phyloP scores from a whole-genome alignment of 1,284 basidiomycete species.

The Cutaneotrichosporon arboriforme region DNA sequence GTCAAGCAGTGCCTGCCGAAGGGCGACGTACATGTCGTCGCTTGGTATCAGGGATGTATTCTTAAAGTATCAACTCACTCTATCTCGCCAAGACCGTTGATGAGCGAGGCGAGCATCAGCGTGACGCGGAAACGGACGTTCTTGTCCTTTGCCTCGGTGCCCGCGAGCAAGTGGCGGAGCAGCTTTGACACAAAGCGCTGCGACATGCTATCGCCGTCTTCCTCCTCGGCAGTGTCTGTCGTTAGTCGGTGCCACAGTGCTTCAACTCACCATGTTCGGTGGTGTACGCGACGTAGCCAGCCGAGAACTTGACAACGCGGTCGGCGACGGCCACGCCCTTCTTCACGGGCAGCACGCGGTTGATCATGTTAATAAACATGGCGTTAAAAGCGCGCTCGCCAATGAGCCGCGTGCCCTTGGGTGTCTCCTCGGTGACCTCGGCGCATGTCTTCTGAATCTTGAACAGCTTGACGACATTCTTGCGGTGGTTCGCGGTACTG shows the following conservation, averaged over 20 bases:
- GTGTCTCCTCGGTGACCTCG: conserved; percentile 55
- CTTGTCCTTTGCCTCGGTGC: conserved; percentile 87
- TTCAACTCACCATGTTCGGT: conserved; percentile 64
- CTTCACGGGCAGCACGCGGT: conserved; percentile 69
- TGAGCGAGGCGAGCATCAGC: conserved; percentile 72
- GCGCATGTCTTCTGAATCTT: conserved; percentile 71
- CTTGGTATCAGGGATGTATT: conserved; percentile 48
- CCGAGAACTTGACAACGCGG: conserved; percentile 76
- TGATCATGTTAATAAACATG: conserved; percentile 64
- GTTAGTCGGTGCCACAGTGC: conserved; percentile 18
- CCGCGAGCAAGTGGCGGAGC: conserved; percentile 71
- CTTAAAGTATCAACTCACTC: conserved; percentile 56
- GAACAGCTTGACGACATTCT: conserved; percentile 81
- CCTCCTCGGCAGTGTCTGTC: conserved; percentile 52
- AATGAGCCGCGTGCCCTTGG: conserved; percentile 56
- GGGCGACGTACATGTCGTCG: conserved; percentile 69
- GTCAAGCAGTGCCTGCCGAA: conserved; percentile 67
- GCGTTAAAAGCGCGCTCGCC: conserved; percentile 80
- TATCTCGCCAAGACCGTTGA: conserved; percentile 72
- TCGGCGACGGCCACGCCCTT: conserved; percentile 77
- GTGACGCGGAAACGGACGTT: conserved; percentile 74
- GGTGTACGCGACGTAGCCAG: conserved; percentile 71
- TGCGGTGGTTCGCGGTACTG: conserved; percentile 78
- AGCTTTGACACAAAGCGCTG: conserved; percentile 70
- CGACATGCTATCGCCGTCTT: conserved; percentile 64